A percentile compares a stretch with the other conserved stretches of the same genome.
These are phyloP conservation scores for Nicotiana rustica DNA, from an alignment of 305 asterid genomes.

Conservation along the genomic window DNA sequence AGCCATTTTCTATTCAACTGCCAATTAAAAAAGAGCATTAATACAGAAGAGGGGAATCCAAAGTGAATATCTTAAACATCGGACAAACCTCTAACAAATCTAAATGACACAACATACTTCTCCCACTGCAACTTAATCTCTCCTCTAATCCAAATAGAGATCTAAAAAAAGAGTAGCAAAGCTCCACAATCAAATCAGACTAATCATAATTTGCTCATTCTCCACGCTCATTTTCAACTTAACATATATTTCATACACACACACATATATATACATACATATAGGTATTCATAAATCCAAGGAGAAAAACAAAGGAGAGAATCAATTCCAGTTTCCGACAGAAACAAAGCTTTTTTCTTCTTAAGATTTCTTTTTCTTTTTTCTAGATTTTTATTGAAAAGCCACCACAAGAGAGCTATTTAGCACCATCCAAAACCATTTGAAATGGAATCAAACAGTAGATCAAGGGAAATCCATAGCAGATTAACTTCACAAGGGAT, in stretches of 20 bases:
- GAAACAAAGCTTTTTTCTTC: not conserved
- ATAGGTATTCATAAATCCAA: not conserved
- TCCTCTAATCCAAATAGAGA: not conserved
- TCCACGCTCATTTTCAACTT: slow-evolving; percentile 12
- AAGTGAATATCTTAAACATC: not conserved
- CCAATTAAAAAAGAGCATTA: not conserved
- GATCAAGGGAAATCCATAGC: slow-evolving; percentile 32
- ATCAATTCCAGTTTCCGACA: not conserved
- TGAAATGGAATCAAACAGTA: slow-evolving; percentile 6
- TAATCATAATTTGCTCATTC: not conserved
- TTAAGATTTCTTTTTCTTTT: not conserved
- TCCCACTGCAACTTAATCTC: not conserved
- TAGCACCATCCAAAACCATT: not conserved
- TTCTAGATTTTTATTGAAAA: not conserved
- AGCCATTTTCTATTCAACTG: slow-evolving; percentile 39
- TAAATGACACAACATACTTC: not conserved
- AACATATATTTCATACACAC: not conserved
- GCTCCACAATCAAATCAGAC: not conserved
- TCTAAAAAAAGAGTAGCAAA: not conserved
- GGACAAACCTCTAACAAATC: not conserved
- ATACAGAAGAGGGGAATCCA: not conserved
- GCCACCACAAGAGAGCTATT: not conserved
- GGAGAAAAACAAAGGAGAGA: no score
- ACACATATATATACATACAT: not conserved
- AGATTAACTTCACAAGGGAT: slow-evolving; percentile 25